phyloP scores from a whole-genome alignment of 441 rosid species.

The Metrosideros polymorpha region DNA sequence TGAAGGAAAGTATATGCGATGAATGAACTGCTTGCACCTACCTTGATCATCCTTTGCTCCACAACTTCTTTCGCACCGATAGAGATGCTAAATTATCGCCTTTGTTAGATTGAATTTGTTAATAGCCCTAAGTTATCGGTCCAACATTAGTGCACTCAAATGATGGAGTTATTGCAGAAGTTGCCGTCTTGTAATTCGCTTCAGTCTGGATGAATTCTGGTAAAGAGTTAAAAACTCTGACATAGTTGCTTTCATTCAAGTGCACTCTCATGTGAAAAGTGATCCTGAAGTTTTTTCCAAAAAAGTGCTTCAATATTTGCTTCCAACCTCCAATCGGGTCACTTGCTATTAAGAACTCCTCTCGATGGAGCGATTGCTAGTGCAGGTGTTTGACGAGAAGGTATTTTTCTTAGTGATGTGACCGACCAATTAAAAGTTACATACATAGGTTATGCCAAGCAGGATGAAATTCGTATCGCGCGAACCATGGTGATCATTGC shows the following conservation, averaged over 20 bases:
- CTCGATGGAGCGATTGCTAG: not conserved
- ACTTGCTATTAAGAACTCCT: not conserved
- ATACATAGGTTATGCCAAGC: not conserved
- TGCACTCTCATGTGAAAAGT: not conserved
- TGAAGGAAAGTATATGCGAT: not conserved
- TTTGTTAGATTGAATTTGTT: not conserved
- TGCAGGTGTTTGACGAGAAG: too few relatives aligned
- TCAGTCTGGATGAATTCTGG: not conserved
- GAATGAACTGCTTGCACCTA: not conserved
- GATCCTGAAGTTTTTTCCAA: not conserved
- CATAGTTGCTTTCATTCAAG: not conserved
- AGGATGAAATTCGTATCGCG: not conserved
- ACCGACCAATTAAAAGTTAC: not conserved
- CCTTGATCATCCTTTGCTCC: not conserved
- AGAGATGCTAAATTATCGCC: not conserved
- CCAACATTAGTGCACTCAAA: not conserved
- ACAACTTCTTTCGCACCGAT: not conserved
- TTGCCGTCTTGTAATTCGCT: not conserved
- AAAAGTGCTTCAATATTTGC: not conserved
- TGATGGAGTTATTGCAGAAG: not conserved
- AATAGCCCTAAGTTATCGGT: not conserved
- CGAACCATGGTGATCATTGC: not conserved
- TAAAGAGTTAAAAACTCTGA: not conserved
- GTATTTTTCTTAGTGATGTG: too few relatives aligned
- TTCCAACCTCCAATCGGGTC: not conserved